phyloP scores from a whole-genome alignment of 2,329 filamentous ascomycete genomes.

The Alternaria sp. region DNA sequence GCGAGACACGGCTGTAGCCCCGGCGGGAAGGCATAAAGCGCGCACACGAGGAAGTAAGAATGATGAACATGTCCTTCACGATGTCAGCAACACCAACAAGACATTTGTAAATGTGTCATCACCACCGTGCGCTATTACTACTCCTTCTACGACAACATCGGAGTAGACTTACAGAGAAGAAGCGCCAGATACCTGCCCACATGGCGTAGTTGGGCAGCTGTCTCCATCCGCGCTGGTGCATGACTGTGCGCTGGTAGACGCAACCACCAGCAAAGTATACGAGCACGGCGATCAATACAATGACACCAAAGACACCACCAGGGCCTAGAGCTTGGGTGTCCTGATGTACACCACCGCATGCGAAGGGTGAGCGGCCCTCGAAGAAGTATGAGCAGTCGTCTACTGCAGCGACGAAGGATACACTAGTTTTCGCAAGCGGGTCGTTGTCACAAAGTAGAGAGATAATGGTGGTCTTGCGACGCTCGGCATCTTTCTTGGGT shows the following conservation, averaged over 20 bases:
- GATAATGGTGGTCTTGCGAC: conserved; percentile 84
- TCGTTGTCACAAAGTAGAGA: conserved; percentile 93
- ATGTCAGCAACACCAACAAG: conserved; percentile 22
- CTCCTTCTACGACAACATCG: conserved; percentile 8
- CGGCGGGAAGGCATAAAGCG: conserved; percentile 69
- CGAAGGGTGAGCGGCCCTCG: conserved; percentile 84
- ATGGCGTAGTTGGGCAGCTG: conserved; percentile 94
- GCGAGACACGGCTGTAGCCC: conserved; percentile 73
- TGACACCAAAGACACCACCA: conserved; percentile 86
- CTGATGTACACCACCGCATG: conserved; percentile 75
- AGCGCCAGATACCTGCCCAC: conserved; percentile 87
- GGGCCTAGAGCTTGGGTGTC: conserved; percentile 69
- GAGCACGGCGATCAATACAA: conserved; percentile 76
- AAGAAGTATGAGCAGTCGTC: conserved; percentile 97
- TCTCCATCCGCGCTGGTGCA: conserved; percentile 92
- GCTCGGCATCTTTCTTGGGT: conserved; percentile 59
- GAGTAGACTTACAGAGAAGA: conserved; percentile 72
- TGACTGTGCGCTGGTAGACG: conserved; percentile 93
- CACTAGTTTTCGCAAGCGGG: conserved; percentile 71
- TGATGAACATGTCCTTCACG: conserved; percentile 66
- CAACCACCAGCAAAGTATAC: conserved; percentile 93
- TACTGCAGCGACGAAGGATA: conserved; percentile 87
- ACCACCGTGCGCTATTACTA: conserved; percentile 8
- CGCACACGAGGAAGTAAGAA: conserved; percentile 73
- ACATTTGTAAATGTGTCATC: neutral